Evolutionary conservation across 257 asterid genomes (phyloP).

Genomic region (Lavandula angustifolia): DNA sequence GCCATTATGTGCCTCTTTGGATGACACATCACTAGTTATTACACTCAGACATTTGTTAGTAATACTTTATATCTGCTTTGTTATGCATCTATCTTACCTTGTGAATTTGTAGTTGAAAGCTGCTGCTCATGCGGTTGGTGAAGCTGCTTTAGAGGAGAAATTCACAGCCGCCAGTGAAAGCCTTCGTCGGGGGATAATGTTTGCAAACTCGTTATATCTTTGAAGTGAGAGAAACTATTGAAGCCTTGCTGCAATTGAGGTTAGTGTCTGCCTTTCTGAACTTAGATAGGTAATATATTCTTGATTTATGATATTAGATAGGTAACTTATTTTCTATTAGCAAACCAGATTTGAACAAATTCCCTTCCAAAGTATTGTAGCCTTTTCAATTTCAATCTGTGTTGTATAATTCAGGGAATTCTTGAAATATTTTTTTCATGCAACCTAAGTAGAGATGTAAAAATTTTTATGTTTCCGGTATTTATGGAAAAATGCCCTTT

Average conservation of each 20-base stretch:
- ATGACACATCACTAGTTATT: too few relatives aligned
- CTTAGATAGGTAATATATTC: background rate
- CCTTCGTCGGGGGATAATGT: conserved; percentile 96
- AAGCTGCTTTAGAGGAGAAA: conserved; percentile 72
- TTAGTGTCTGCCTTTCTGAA: conserved; percentile 13
- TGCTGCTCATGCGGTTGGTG: conserved; percentile 97
- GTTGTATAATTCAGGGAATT: background rate
- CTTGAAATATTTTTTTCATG: background rate
- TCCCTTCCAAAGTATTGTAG: background rate
- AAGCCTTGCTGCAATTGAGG: conserved; percentile 1
- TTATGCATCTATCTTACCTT: background rate
- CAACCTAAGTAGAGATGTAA: too few relatives aligned
- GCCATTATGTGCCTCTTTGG: too few relatives aligned
- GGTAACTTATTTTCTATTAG: background rate
- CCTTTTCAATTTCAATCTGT: background rate
- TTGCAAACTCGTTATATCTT: conserved; percentile 90
- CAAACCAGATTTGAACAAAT: background rate
- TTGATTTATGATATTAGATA: background rate
- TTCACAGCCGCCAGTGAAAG: conserved; percentile 82
- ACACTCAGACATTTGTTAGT: background rate
- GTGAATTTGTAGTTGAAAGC: conserved; percentile 65
- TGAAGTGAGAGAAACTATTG: conserved; percentile 32
- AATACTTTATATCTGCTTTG: background rate
- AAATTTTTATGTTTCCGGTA: too few relatives aligned
- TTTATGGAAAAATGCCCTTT: too few relatives aligned